Evolutionary conservation across 2,329 filamentous ascomycete species (phyloP), one percentile per base, ranked within the genome.

Genomic region (Alternaria sp.): DNA sequence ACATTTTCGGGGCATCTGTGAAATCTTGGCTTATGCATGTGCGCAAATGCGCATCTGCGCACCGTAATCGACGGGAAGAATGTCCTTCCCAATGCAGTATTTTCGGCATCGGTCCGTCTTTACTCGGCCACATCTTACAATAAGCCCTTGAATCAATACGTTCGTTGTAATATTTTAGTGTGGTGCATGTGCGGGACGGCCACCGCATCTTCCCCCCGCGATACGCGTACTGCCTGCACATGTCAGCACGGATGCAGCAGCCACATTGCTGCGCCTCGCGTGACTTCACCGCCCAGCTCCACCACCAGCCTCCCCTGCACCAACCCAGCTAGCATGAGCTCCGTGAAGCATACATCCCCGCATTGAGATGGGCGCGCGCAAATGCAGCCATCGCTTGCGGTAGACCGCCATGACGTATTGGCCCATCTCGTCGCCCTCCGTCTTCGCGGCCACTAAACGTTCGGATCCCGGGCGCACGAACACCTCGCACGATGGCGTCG

Each of bases 361-460:
- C 71, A 66, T 71, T 77, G 71, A 73, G 68, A 74, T 75, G 75
- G 67, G 68, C 70, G 66, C 69, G 77, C 71, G 72, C 76, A 74
- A 71, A 79, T 79, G 77, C 72, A 75, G 75, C 72, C 63, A 71
- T 72, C 73, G 71, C 70, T 73, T 74, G 73, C 61, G 70, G 70
- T 75, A 78, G 73, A 76, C 75, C 75, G 78, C 78, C 77, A 81
- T 81, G 85, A 96, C 96, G 93, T 96, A 96, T 86, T 96, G 93
- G 93, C 93, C 93, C 76, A 88, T 93, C 80, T 92, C 91, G 80
- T 92, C 92, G 79, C 92, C 93, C 77, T 89, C 90, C 79, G 89
- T 94, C 79, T 95, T 93, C 84, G 90, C 92, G 77, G 91, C 91
- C 73, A 91, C 86, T 83, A 92, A 88, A 82, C 87, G 86, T 76